Conservation (phyloP, 1,284 basidiomycete genomes). For the Microbotryum saponariae region DNA sequence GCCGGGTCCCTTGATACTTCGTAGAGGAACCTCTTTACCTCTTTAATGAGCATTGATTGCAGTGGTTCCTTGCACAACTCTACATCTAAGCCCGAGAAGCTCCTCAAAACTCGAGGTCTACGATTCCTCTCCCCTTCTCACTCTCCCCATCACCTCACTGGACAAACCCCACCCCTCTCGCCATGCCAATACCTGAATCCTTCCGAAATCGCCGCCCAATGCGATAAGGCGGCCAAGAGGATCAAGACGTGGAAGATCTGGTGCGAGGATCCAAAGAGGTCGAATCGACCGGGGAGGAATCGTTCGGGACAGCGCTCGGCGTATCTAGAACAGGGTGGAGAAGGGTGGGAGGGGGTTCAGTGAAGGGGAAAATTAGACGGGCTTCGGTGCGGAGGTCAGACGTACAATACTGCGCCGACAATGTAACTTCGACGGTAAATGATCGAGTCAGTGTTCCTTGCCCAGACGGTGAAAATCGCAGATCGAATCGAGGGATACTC, state of each 20-base stretch:
- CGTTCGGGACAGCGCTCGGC: conserved; percentile 35
- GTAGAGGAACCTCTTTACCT: neutral
- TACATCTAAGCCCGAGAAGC: neutral
- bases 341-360: neutral
- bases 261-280: conserved; percentile 29
- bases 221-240: conserved; percentile 14
- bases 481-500: no score
- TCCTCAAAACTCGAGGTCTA: neutral
- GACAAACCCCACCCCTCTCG: conserved; percentile 8
- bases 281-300: conserved; percentile 29
- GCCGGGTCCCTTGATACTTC: neutral
- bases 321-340: conserved; percentile 7
- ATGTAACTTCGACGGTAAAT: conserved; percentile 6
- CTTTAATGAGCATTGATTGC: neutral
- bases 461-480: neutral
- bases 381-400: neutral
- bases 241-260: conserved; percentile 35
- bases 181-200: conserved; percentile 23
- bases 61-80: no score
- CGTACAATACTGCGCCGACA: conserved; percentile 27
- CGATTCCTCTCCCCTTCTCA: neutral
- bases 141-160: neutral
- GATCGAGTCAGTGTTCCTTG: neutral
- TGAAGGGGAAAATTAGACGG: neutral
- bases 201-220: conserved; percentile 13